Base-by-base conservation (phyloP, 1,139 yeast genomes). In the Yamadazyma conglobata region DNA sequence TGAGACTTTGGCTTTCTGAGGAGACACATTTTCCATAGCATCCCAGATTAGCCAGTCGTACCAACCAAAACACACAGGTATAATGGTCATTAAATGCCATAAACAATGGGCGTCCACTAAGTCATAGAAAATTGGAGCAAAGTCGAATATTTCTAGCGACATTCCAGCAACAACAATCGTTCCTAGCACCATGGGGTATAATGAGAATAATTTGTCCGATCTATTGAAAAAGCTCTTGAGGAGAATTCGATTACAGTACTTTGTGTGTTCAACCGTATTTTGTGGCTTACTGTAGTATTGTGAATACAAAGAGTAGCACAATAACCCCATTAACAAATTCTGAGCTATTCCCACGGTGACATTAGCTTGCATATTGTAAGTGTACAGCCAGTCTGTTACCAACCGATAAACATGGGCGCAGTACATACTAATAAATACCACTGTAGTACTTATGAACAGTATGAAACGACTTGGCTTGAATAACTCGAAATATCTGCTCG, bases 341-440 rank as follows among this genome's bases (percentile, higher is more conserved):
- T 89, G 96, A 4, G 80, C 41, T 3, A 87, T 38, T 0, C 96
- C 98, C 32, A 87, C 72, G 2, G 72, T 56, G 2, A 91, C 79
- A 48, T 93, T 91, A 18, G 94, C 95, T 46, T 77, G 72, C 97
- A 91, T 91, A 60, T 91, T 91, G 56, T 91, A 91, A 1, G 94
- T 79, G 57, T 91, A 91, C 40, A 88, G 83, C 89, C 96, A 91
- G 46, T 80, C 82, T 10, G 74, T 54, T 22, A 80, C 69, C 27
- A 91, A 64, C 39, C 91, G 70, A 28, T 72, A 55, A 7, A 91
- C 66, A 54, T 91, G 98, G 10, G 67, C 60, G 1, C 63, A 22
- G 43, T 85, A 87, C 21, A 77, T 64, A 0, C 60, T 35, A 0
- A 65, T 33, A 38, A 89, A 79, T 0, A 59, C 28, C 0, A 52